Evolutionary conservation across 2,329 filamentous ascomycete species (phyloP).

Genomic region (Microdochium paspali): DNA sequence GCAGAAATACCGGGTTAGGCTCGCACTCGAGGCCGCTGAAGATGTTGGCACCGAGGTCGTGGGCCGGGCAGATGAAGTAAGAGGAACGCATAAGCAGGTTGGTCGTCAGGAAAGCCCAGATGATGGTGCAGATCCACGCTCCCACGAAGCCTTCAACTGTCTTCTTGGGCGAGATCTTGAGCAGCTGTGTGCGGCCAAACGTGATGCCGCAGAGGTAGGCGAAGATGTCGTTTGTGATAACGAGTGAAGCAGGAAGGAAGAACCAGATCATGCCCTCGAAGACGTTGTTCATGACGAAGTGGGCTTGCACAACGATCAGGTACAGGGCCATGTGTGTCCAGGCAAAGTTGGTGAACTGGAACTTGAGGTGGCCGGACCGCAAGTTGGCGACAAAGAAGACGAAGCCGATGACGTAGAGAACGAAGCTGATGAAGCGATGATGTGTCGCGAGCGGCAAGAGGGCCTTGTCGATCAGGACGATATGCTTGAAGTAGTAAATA

Average conservation of each 20-base stretch:
- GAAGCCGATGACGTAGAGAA: constrained; percentile 96
- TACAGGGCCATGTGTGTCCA: constrained; percentile 99
- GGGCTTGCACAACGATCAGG: constrained; percentile 92
- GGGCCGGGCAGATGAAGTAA: constrained; percentile 98
- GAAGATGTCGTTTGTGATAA: constrained; percentile 98
- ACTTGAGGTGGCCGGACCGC: constrained; percentile 92
- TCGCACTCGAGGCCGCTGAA: constrained; percentile 84
- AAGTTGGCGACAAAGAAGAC: constrained; percentile 95
- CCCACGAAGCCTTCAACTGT: constrained; percentile 96
- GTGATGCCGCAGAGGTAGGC: constrained; percentile 93
- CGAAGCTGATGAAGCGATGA: constrained; percentile 97
- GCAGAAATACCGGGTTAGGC: constrained; percentile 83
- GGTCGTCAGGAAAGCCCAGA: constrained; percentile 75
- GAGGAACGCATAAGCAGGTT: constrained; percentile 82
- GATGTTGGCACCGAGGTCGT: constrained; percentile 88
- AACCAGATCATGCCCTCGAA: constrained; percentile 99
- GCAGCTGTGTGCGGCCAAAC: constrained; percentile 86
- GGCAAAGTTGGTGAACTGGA: constrained; percentile 98
- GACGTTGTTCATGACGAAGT: constrained; percentile 99
- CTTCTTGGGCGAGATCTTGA: constrained; percentile 97
- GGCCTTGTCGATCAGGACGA: constrained; percentile 88
- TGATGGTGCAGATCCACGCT: constrained; percentile 89
- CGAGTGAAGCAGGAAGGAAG: constrained; percentile 86
- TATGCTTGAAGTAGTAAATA: constrained; percentile 99
- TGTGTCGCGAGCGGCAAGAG: constrained; percentile 90